Conservation (phyloP, 176 grass and related monocot species). For the Pontederia paniculata region DNA sequence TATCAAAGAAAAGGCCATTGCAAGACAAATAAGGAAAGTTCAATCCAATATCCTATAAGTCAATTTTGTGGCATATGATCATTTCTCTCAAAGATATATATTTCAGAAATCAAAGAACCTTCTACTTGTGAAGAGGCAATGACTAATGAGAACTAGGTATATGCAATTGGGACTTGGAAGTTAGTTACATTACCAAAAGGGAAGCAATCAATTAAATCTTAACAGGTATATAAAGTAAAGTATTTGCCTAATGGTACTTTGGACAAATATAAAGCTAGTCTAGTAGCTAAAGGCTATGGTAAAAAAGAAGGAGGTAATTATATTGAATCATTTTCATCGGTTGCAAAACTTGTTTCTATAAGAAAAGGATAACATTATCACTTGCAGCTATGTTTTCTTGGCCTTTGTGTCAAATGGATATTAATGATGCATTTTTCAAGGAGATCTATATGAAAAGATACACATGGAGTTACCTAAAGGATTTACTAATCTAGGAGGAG, state of each 20-base stretch:
- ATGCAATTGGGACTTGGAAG: neutral
- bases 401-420: conserved; percentile 17
- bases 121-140: neutral
- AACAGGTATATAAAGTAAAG: neutral
- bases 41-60: no score
- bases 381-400: neutral
- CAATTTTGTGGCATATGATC: neutral
- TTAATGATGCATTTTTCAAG: conserved; percentile 19
- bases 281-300: neutral
- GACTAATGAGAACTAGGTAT: neutral
- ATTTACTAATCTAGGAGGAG: neutral
- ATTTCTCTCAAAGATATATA: neutral
- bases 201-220: neutral
- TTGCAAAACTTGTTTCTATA: conserved; percentile 12
- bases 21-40: neutral
- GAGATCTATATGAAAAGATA: conserved; percentile 4
- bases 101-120: neutral
- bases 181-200: neutral
- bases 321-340: neutral
- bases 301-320: conserved; percentile 6
- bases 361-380: neutral
- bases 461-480: conserved; percentile 5
- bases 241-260: neutral
- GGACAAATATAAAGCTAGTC: no score
- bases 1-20: neutral